These are phyloP conservation scores for Hordeum vulgare DNA, from an alignment of 176 grass and related monocot species.

Conservation along the genomic window MorexV3_pseudomolecules_assembly NC_058518.1:4883621-4884120, in stretches of 20 bases:
- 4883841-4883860: constrained; percentile 18
- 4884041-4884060: constrained; percentile 7
- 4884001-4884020: neutral
- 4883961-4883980: neutral
- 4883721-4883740: neutral
- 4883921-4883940: neutral
- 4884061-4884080: neutral
- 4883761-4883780: neutral
- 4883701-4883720: neutral
- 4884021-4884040: neutral
- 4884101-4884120: neutral
- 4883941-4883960: neutral
- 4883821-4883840: neutral
- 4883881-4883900: neutral
- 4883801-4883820: neutral
- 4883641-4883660: no score
- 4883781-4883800: neutral
- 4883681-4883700: neutral
- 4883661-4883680: neutral
- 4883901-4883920: neutral
- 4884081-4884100: neutral
- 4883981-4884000: neutral
- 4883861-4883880: constrained; percentile 13
- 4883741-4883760: neutral
- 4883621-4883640: no score